phyloP scores from a whole-genome alignment of 169 alveolate genomes.

The Cyclospora cayetanensis region DNA sequence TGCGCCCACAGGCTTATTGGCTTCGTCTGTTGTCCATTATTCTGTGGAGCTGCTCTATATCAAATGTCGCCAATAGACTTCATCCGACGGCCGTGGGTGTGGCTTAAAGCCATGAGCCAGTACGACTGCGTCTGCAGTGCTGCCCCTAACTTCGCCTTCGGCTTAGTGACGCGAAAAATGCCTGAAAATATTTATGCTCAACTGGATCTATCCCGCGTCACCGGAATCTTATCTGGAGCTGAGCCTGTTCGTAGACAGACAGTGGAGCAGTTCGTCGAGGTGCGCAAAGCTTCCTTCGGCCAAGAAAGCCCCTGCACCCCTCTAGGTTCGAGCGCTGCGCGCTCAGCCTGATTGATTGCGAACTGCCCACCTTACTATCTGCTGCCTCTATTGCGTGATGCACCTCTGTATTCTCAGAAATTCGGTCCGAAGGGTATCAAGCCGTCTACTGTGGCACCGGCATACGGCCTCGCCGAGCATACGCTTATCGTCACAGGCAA shows the following conservation, averaged over 20 bases:
- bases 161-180: slow-evolving; percentile 77
- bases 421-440: slow-evolving; percentile 70
- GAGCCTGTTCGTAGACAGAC: slow-evolving; percentile 81
- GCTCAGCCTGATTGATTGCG: background rate
- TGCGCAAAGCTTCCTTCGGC: background rate
- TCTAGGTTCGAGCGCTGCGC: background rate
- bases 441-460: slow-evolving; percentile 72
- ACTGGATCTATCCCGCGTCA: slow-evolving; percentile 75
- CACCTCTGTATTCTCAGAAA: slow-evolving; percentile 65
- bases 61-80: slow-evolving; percentile 84
- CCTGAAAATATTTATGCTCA: slow-evolving; percentile 70
- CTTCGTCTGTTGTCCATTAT: slow-evolving; percentile 78
- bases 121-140: slow-evolving; percentile 78
- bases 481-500: slow-evolving; percentile 81
- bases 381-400: too few relatives aligned
- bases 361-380: background rate
- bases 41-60: slow-evolving; percentile 76
- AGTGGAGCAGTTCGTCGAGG: slow-evolving; percentile 72
- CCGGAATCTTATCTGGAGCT: slow-evolving; percentile 80
- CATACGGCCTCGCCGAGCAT: slow-evolving; percentile 82
- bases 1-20: slow-evolving; percentile 77
- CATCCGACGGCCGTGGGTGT: slow-evolving; percentile 78
- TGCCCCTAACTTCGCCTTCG: slow-evolving; percentile 85
- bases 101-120: slow-evolving; percentile 80
- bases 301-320: background rate